These are phyloP conservation scores for Metschnikowia hibisci DNA, from an alignment of 805 yeast species.

Conservation along the genomic window DNA sequence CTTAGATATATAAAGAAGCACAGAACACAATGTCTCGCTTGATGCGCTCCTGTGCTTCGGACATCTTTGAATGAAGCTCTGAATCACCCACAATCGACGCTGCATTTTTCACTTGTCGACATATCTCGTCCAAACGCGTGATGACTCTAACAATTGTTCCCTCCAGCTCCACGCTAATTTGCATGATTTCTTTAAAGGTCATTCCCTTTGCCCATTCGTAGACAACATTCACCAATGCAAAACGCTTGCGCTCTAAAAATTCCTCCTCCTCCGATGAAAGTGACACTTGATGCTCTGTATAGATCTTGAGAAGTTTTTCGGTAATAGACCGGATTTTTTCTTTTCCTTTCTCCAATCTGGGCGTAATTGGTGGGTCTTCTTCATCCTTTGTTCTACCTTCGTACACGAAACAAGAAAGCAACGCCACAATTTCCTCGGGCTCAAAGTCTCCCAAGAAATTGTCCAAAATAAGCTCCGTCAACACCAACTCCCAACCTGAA, in stretches of 20 bases:
- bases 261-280: constrained; percentile 82
- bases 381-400: constrained; percentile 72
- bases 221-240: constrained; percentile 88
- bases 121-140: constrained; percentile 88
- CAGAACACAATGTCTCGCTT: constrained; percentile 97
- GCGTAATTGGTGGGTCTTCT: constrained; percentile 65
- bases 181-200: constrained; percentile 89
- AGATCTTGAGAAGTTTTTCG: constrained; percentile 55
- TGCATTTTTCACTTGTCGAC: constrained; percentile 91
- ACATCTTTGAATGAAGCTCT: constrained; percentile 82
- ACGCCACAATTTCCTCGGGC: constrained; percentile 95
- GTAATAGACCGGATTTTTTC: constrained; percentile 68
- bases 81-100: constrained; percentile 94
- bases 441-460: constrained; percentile 91
- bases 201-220: constrained; percentile 97
- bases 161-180: constrained; percentile 83
- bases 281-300: constrained; percentile 63
- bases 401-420: constrained; percentile 86
- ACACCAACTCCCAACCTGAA: constrained; percentile 83
- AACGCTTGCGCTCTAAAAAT: constrained; percentile 77
- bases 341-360: constrained; percentile 71
- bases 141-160: constrained; percentile 97
- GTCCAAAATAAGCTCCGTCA: constrained; percentile 86
- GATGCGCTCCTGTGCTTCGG: constrained; percentile 87
- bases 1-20: constrained; percentile 80